Base-by-base conservation (phyloP, 768 basidiomycete species). In the Suillus paluster region DNA sequence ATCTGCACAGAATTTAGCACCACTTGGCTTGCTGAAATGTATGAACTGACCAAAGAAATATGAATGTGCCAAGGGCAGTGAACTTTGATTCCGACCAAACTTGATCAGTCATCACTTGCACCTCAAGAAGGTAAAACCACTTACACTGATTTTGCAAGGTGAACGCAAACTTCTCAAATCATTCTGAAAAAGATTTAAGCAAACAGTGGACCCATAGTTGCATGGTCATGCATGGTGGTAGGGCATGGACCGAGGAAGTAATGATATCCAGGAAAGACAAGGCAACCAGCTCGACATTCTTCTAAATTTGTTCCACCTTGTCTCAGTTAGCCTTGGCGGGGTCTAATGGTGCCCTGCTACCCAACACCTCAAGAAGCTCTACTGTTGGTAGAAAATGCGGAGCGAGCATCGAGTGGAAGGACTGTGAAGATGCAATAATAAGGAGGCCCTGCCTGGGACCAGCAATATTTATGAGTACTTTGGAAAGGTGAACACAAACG, bases 31-130 rank as follows among this genome's bases (percentile, higher is more conserved):
- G 54, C 36, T 9, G 45, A 44, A 5, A 12, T 41, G 57, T 72
- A 23, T 61, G n/a, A 42, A 67, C 77, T 39, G 67, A 90, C 86
- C 95, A 84, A 46, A 98, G 79, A 71, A 98, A 97, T 63, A 98
- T 89, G 79, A 97, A 95, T 12, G 94, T 92, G 23, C 94, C 94
- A 42, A 93, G 83, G 1, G 92, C 91, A 25, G 91, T 84, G 68
- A 89, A 92, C 71, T 90, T 92, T 5, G 90, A 82, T 56, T 91
- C 87, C 0, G 92, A 91, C 90, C 90, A 93, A 14, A 87, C 80
- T 61, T 84, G 8, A 46, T 72, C 58, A 69, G 66, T 55, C 55
- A 45, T 53, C 23, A 10, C 3, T 38, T 19, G 4, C 30, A 39
- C 4, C 44, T 58, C 49, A 67, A 57, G 56, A 42, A 27, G 36